Percentiles rank a stretch among this genome's conserved stretches.
Evolutionary conservation across 805 yeast genomes (phyloP).

Genomic region (Candida taoyuanica): DNA sequence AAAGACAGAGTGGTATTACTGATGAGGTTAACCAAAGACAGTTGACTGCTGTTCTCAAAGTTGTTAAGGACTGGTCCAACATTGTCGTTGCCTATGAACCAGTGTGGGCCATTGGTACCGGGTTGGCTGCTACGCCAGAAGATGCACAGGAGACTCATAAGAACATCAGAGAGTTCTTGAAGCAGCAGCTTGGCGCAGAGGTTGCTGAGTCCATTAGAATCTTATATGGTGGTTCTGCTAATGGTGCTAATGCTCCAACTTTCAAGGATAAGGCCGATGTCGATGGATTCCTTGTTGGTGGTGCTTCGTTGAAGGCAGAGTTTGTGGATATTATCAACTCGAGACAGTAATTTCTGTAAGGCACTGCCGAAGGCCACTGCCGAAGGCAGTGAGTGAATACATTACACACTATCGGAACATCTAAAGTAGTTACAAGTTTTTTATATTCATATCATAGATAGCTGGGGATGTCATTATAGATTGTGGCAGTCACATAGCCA

Average conservation of each 20-base stretch:
- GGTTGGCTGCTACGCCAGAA: conserved; percentile 96
- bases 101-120: conserved; percentile 99
- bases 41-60: conserved; percentile 79
- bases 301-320: conserved; percentile 98
- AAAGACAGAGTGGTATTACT: conserved; percentile 86
- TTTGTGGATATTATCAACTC: conserved; percentile 93
- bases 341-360: conserved; percentile 74
- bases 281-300: conserved; percentile 99
- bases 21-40: conserved; percentile 84
- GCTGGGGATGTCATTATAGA: no score
- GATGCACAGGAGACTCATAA: conserved; percentile 97
- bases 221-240: conserved; percentile 98
- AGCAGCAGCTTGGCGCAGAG: conserved; percentile 67
- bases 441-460: no score
- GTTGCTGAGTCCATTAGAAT: conserved; percentile 81
- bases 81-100: conserved; percentile 98
- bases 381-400: no score
- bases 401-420: no score
- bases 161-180: conserved; percentile 79
- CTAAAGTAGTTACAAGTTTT: no score
- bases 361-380: no score
- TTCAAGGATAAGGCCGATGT: conserved; percentile 92
- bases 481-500: not conserved
- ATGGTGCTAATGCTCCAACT: conserved; percentile 85
- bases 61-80: conserved; percentile 83